phyloP scores from a whole-genome alignment of 805 yeast genomes.

The Priceomyces fermenticarens region DNA sequence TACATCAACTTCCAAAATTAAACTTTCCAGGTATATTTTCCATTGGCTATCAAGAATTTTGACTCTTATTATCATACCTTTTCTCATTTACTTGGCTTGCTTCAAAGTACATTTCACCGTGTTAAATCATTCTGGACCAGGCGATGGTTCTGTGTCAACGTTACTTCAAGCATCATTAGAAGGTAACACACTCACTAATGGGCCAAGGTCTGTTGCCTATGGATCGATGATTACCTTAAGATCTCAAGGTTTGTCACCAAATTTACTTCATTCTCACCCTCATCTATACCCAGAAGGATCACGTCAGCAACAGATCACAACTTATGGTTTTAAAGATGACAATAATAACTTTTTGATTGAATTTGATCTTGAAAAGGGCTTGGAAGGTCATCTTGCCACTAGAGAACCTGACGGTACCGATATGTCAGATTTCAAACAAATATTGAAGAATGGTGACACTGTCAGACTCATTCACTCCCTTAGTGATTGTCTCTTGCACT shows the following conservation, averaged over 20 bases:
- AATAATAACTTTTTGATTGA: slow-evolving; percentile 82
- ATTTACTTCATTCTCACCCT: slow-evolving; percentile 82
- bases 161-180: slow-evolving; percentile 83
- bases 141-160: slow-evolving; percentile 88
- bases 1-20: slow-evolving; percentile 11
- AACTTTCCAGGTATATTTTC: slow-evolving; percentile 29
- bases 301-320: slow-evolving; percentile 90
- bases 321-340: slow-evolving; percentile 83
- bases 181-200: slow-evolving; percentile 60
- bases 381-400: slow-evolving; percentile 27
- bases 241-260: slow-evolving; percentile 69
- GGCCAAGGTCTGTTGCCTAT: slow-evolving; percentile 63
- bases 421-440: slow-evolving; percentile 5
- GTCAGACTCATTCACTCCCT: slow-evolving; percentile 69
- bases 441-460: slow-evolving; percentile 58
- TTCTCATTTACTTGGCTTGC: slow-evolving; percentile 61
- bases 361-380: slow-evolving; percentile 47
- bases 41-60: slow-evolving; percentile 76
- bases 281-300: slow-evolving; percentile 90
- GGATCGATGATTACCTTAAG: slow-evolving; percentile 65
- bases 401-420: slow-evolving; percentile 19
- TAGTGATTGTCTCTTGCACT: slow-evolving; percentile 75
- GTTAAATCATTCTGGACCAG: slow-evolving; percentile 81
- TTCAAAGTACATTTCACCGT: slow-evolving; percentile 81
- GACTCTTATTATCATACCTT: slow-evolving; percentile 69